These are phyloP conservation scores for Boletus holoroseus DNA, from an alignment of 1,284 basidiomycete species.

Conservation along the genomic window DNA sequence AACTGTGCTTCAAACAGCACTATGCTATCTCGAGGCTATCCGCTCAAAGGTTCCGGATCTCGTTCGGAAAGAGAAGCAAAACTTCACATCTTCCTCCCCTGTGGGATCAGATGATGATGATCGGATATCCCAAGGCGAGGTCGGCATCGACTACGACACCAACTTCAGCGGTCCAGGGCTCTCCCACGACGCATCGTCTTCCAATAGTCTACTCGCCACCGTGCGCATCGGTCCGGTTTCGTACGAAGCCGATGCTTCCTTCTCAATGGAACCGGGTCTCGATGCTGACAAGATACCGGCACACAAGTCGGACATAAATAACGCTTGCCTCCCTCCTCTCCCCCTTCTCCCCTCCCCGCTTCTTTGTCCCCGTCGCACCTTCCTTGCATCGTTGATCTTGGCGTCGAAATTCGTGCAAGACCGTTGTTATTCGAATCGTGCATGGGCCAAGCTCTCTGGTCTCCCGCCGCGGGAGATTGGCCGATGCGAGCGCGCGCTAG, in stretches of 20 bases:
- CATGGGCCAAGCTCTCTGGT: conserved; percentile 85
- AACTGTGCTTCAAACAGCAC: conserved; percentile 67
- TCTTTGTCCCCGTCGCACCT: conserved; percentile 81
- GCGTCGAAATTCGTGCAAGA: conserved; percentile 93
- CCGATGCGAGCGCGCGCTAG: conserved; percentile 74
- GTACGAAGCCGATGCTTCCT: conserved; percentile 8
- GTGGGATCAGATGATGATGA: conserved; percentile 40
- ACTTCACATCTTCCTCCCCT: conserved; percentile 37
- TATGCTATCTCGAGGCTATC: conserved; percentile 74
- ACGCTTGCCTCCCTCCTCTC: conserved; percentile 36
- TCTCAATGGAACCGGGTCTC: conserved; percentile 4
- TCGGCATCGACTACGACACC: conserved; percentile 29
- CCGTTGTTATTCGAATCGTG: conserved; percentile 85
- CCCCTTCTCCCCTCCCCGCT: conserved; percentile 68
- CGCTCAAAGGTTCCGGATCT: conserved; percentile 60
- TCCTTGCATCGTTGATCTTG: conserved; percentile 81
- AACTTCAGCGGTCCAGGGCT: conserved; percentile 6
- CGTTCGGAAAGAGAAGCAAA: conserved; percentile 44
- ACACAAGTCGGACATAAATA: conserved; percentile 20
- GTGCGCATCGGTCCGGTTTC: conserved; percentile 32
- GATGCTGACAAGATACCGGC: conserved; percentile 17
- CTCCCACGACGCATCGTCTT: conserved; percentile 5
- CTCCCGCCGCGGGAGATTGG: conserved; percentile 73
- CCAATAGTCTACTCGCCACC: conserved; percentile 37
- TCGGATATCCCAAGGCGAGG: conserved; percentile 44